A percentile compares a stretch with the other conserved stretches of the same genome.
Conservation (phyloP, 2,329 filamentous ascomycete genomes). For the Arthrocladium fulminans region DNA sequence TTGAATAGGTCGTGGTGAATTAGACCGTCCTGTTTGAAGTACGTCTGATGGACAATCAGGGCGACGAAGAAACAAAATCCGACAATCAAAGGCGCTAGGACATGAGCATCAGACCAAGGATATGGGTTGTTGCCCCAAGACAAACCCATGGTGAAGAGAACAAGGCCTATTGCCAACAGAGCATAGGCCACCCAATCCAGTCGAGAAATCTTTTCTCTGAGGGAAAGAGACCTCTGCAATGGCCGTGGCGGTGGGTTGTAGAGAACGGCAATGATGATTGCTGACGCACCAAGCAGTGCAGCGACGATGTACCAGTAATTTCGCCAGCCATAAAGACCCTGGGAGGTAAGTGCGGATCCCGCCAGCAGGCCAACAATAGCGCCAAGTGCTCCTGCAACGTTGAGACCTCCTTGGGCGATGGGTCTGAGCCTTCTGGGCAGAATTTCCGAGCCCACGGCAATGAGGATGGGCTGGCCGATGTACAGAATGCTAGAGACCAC, state of each 20-base stretch:
- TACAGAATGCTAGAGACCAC: slow-evolving; percentile 6
- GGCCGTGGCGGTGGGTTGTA: slow-evolving; percentile 14
- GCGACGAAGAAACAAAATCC: slow-evolving; percentile 35
- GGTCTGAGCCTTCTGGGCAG: slow-evolving; percentile 10
- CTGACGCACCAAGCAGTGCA: slow-evolving; percentile 3
- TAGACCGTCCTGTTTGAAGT: slow-evolving; percentile 43
- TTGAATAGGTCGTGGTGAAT: slow-evolving; percentile 42
- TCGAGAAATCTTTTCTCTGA: slow-evolving; percentile 6
- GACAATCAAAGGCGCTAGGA: slow-evolving; percentile 42
- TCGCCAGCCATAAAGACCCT: slow-evolving; percentile 10
- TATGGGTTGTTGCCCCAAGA: slow-evolving; percentile 50
- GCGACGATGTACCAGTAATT: slow-evolving; percentile 13
- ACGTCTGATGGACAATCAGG: slow-evolving; percentile 47
- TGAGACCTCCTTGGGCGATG: slow-evolving; percentile 12
- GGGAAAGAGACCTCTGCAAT: slow-evolving; percentile 6
- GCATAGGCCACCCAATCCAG: slow-evolving; percentile 13
- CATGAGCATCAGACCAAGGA: slow-evolving; percentile 42
- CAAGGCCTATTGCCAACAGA: slow-evolving; percentile 6
- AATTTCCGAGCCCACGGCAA: slow-evolving; percentile 16
- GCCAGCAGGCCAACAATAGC: slow-evolving; percentile 10
- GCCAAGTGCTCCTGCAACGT: background rate
- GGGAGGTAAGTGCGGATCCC: slow-evolving; percentile 7
- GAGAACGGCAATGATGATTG: slow-evolving; percentile 3
- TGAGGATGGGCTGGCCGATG: slow-evolving; percentile 11
- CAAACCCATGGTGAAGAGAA: slow-evolving; percentile 45